These are phyloP conservation scores for Luffa aegyptiaca DNA, from an alignment of 306 rosid species.

Conservation along the genomic window DNA sequence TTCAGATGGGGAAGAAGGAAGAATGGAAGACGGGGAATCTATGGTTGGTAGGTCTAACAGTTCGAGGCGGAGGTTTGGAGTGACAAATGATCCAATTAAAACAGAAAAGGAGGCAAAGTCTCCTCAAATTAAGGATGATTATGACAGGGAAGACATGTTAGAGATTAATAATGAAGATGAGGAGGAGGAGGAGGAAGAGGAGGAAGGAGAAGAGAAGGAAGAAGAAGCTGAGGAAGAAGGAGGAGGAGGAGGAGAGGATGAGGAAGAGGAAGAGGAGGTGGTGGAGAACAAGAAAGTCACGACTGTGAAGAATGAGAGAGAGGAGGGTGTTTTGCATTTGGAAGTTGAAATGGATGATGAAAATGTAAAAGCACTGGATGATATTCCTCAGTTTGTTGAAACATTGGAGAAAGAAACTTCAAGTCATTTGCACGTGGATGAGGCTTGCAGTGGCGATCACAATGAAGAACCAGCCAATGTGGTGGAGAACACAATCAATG, in stretches of 20 bases:
- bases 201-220: constrained; percentile 8
- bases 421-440: constrained; percentile 25
- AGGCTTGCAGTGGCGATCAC: constrained; percentile 19
- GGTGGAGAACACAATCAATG: constrained; percentile 11
- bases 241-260: neutral
- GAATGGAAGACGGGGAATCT: constrained; percentile 31
- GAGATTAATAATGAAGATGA: neutral
- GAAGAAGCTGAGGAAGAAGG: constrained; percentile 9
- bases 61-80: constrained; percentile 33
- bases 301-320: constrained; percentile 11
- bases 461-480: constrained; percentile 13
- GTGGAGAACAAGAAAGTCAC: constrained; percentile 29
- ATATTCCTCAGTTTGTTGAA: constrained; percentile 7
- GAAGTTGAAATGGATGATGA: constrained; percentile 15
- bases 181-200: neutral
- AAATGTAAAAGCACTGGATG: constrained; percentile 24
- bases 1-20: constrained; percentile 28
- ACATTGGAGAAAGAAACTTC: constrained; percentile 23
- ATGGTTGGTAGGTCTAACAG: constrained; percentile 47
- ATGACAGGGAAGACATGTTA: neutral
- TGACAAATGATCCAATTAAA: constrained; percentile 22
- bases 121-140: neutral
- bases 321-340: constrained; percentile 17
- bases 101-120: constrained; percentile 23
- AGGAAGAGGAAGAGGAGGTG: constrained; percentile 5